These are phyloP conservation scores for Persicaria tinctoria DNA, from an alignment of 148 eudicot genomes.

Conservation along the genomic window DNA sequence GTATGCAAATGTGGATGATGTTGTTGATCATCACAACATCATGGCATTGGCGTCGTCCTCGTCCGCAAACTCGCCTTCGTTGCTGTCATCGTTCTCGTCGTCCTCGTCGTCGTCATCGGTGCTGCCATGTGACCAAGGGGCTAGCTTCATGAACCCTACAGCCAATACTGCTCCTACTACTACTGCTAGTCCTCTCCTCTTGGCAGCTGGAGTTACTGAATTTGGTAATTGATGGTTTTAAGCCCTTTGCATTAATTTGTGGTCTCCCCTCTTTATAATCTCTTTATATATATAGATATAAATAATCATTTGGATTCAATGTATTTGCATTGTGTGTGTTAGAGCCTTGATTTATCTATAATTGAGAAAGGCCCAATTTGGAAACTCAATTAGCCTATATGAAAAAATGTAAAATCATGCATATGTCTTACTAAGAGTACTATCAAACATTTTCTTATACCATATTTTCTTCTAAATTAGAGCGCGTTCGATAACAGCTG, in stretches of 20 bases:
- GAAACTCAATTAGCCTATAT: not conserved
- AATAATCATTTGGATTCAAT: conserved; percentile 10
- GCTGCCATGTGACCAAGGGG: not conserved
- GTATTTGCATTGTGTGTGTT: not conserved
- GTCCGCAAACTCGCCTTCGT: conserved; percentile 1
- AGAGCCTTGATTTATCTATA: not conserved
- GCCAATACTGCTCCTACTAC: conserved; percentile 4
- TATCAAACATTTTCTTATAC: too few relatives aligned
- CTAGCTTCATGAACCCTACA: conserved; percentile 1
- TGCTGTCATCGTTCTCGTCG: not conserved
- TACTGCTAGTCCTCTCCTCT: conserved; percentile 3
- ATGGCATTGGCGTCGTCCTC: not conserved
- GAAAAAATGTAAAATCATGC: not conserved
- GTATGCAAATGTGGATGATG: not conserved
- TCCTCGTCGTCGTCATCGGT: not conserved
- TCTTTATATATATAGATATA: not conserved
- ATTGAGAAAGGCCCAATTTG: not conserved
- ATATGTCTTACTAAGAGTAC: too few relatives aligned
- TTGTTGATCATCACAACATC: not conserved
- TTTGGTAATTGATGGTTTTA: conserved; percentile 4
- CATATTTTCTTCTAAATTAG: too few relatives aligned
- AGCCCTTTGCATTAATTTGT: too few relatives aligned
- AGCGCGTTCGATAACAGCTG: too few relatives aligned
- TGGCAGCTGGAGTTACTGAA: conserved; percentile 6
- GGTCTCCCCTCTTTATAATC: not conserved